These are phyloP conservation scores for Pyrrhoderma noxium DNA, from an alignment of 1,284 basidiomycete genomes.

Conservation along the genomic window DNA sequence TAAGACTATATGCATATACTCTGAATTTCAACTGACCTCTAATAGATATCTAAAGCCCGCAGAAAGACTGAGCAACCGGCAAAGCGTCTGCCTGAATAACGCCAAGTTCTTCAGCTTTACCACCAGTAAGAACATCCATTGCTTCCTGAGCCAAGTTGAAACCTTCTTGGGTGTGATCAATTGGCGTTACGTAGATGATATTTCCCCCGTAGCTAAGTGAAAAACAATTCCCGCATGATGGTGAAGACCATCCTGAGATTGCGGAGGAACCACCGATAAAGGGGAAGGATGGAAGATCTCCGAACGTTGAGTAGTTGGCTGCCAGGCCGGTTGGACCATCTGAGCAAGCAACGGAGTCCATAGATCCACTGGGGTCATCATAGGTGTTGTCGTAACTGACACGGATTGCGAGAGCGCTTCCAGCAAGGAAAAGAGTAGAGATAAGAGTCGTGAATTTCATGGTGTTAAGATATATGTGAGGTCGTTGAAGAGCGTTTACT, in stretches of 20 bases:
- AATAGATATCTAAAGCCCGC: conserved; percentile 11
- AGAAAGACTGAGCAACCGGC: conserved; percentile 11
- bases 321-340: conserved; percentile 32
- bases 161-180: conserved; percentile 33
- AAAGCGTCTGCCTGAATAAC: conserved; percentile 8
- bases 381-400: conserved; percentile 39
- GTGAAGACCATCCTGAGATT: conserved; percentile 35
- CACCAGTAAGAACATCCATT: conserved; percentile 16
- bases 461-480: no score
- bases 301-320: conserved; percentile 40
- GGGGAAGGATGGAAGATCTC: conserved; percentile 42
- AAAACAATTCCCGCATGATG: conserved; percentile 38
- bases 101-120: conserved; percentile 4
- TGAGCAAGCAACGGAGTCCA: conserved; percentile 41
- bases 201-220: conserved; percentile 32
- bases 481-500: no score
- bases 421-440: conserved; percentile 8
- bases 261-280: conserved; percentile 39
- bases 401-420: conserved; percentile 14
- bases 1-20: no score
- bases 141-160: conserved; percentile 33
- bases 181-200: conserved; percentile 32
- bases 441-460: conserved; percentile 14
- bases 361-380: conserved; percentile 29
- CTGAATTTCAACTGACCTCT: no score